Evolutionary conservation across 345 rosid species (phyloP).

Genomic region (Clarkia xantiana): DNA sequence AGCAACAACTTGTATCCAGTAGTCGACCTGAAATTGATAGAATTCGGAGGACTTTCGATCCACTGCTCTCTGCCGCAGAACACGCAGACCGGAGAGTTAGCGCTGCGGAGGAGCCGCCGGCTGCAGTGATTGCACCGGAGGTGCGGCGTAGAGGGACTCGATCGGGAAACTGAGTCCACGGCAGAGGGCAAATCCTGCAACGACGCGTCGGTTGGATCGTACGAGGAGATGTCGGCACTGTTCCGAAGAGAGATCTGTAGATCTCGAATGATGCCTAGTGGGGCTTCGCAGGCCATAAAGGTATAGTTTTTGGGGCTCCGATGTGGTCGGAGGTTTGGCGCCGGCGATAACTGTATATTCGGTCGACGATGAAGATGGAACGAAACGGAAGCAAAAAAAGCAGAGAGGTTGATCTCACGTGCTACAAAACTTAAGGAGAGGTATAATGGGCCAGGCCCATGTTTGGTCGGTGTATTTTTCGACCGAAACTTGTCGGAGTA

Average conservation of each 20-base stretch:
- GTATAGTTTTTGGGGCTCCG: not conserved
- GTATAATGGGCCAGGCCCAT: no score
- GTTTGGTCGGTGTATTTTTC: no score
- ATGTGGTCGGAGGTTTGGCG: not conserved
- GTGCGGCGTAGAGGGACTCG: constrained; percentile 45
- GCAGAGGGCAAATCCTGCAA: constrained; percentile 25
- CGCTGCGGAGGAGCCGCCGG: constrained; percentile 49
- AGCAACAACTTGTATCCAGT: constrained; percentile 56
- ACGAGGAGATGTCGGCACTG: constrained; percentile 39
- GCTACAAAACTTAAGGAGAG: no score
- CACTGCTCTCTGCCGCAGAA: constrained; percentile 54
- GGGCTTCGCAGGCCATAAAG: constrained; percentile 43
- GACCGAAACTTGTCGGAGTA: no score
- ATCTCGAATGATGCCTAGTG: constrained; percentile 36
- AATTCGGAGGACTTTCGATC: constrained; percentile 34
- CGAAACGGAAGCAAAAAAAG: no score
- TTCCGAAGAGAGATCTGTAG: constrained; percentile 51
- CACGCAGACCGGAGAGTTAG: constrained; percentile 48
- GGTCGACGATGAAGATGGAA: no score
- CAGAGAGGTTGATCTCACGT: no score
- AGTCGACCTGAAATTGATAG: constrained; percentile 53
- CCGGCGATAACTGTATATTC: no score
- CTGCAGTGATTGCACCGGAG: constrained; percentile 63
- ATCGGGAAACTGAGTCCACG: constrained; percentile 27
- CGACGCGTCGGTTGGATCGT: constrained; percentile 31